Evolutionary conservation across 106 monocot genomes (phyloP).

Genomic region (Acorus gramineus): DNA sequence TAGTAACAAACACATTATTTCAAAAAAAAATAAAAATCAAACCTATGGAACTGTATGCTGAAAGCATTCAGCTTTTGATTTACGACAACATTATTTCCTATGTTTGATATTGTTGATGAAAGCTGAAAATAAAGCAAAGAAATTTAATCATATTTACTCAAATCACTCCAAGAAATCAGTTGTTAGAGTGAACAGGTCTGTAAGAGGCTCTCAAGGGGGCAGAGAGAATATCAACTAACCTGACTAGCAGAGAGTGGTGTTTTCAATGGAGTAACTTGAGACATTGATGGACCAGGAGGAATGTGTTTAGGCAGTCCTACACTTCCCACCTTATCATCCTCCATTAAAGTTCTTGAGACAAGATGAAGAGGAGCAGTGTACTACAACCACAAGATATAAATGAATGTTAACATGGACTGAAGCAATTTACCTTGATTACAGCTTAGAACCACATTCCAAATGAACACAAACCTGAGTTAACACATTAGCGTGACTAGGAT

Average conservation of each 20-base stretch:
- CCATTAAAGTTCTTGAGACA: slow-evolving; percentile 39
- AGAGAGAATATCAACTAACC: slow-evolving; percentile 20
- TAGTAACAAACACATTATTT: not conserved
- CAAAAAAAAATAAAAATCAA: not conserved
- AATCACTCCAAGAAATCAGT: too few species aligned
- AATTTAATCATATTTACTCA: not conserved
- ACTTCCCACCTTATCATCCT: slow-evolving; percentile 68
- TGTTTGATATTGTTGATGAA: slow-evolving; percentile 39
- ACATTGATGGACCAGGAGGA: slow-evolving; percentile 45
- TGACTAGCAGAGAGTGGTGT: slow-evolving; percentile 73
- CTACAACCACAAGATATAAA: slow-evolving; percentile 13
- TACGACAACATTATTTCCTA: slow-evolving; percentile 63
- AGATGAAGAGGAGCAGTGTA: slow-evolving; percentile 58
- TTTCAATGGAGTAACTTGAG: slow-evolving; percentile 47
- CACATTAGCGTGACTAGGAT: slow-evolving; percentile 42
- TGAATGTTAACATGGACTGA: not conserved
- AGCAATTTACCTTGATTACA: not conserved
- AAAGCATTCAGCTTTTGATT: slow-evolving; percentile 70
- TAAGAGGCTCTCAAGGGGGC: too few species aligned
- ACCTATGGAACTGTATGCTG: slow-evolving; percentile 76
- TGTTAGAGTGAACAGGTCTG: too few species aligned
- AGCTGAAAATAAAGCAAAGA: slow-evolving; percentile 36
- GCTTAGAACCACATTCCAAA: not conserved
- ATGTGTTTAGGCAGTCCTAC: slow-evolving; percentile 64
- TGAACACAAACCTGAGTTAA: slow-evolving; percentile 42